These are phyloP conservation scores for Ophiostoma quercus DNA, from an alignment of 2,329 filamentous ascomycete genomes.

Conservation along the genomic window DNA sequence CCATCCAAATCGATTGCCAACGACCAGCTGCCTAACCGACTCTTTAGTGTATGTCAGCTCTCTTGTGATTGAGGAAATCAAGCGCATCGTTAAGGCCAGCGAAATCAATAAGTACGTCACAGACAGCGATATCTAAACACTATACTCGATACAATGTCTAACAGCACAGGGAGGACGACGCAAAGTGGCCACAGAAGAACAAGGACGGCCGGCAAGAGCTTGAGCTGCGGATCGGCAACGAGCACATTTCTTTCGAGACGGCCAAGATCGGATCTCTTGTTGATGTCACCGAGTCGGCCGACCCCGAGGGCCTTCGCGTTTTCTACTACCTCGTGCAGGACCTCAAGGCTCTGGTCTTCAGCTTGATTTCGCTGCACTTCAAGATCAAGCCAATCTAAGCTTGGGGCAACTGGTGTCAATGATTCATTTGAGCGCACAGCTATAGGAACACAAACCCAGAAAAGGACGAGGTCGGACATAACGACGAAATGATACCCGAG, in stretches of 20 bases:
- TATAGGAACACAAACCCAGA: background rate
- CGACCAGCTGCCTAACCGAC: slow-evolving; percentile 23
- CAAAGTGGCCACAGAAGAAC: slow-evolving; percentile 98
- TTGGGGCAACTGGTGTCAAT: background rate
- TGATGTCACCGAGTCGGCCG: slow-evolving; percentile 91
- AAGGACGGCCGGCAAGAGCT: slow-evolving; percentile 96
- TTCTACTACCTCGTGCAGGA: slow-evolving; percentile 99
- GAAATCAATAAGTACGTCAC: slow-evolving; percentile 84
- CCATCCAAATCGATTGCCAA: background rate
- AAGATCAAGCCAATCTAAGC: slow-evolving; percentile 75
- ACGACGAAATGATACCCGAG: slow-evolving; percentile 21
- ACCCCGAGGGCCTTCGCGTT: slow-evolving; percentile 90
- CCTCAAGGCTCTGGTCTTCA: slow-evolving; percentile 93
- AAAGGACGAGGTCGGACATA: background rate
- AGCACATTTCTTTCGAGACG: slow-evolving; percentile 98
- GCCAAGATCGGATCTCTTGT: slow-evolving; percentile 97
- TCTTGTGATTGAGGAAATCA: slow-evolving; percentile 85
- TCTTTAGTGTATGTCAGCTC: slow-evolving; percentile 87
- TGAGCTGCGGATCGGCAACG: slow-evolving; percentile 86
- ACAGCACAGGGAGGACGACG: slow-evolving; percentile 78
- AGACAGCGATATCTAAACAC: background rate
- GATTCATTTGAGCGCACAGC: background rate
- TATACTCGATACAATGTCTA: background rate
- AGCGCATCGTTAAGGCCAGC: slow-evolving; percentile 92
- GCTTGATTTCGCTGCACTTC: slow-evolving; percentile 92